phyloP scores from a whole-genome alignment of 305 asterid species.

The Solanum chacoense region DNA sequence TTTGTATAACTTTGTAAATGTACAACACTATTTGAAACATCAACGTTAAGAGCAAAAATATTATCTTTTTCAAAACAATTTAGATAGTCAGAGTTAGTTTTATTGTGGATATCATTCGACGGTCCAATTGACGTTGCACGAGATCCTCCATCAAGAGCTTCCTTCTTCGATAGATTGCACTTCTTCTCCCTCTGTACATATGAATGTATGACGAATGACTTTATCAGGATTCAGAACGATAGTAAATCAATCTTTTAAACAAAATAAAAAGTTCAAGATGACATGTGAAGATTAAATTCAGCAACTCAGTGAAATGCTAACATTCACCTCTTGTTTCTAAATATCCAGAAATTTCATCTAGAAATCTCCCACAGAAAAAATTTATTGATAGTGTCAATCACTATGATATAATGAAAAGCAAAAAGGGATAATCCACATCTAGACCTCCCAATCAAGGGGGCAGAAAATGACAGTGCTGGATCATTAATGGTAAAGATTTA shows the following conservation, averaged over 20 bases:
- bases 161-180: slow-evolving; percentile 43
- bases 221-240: background rate
- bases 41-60: no score
- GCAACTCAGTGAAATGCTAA: background rate
- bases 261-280: background rate
- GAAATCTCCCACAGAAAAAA: background rate
- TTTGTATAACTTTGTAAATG: no score
- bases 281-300: background rate
- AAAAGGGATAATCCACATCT: background rate
- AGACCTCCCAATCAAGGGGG: background rate
- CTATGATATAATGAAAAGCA: no score
- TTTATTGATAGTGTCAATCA: background rate
- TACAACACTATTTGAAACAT: no score
- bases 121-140: background rate
- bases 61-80: no score
- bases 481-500: background rate
- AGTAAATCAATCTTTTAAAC: background rate
- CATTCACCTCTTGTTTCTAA: background rate
- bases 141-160: slow-evolving; percentile 34
- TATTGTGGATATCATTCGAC: no score
- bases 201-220: background rate
- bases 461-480: background rate
- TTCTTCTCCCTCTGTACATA: slow-evolving; percentile 66
- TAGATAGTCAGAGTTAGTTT: no score
- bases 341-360: background rate